Evolutionary conservation across 108 stramenopile species (phyloP), one percentile per base, ranked within the genome.

Genomic region (Heterococcus sp.): DNA sequence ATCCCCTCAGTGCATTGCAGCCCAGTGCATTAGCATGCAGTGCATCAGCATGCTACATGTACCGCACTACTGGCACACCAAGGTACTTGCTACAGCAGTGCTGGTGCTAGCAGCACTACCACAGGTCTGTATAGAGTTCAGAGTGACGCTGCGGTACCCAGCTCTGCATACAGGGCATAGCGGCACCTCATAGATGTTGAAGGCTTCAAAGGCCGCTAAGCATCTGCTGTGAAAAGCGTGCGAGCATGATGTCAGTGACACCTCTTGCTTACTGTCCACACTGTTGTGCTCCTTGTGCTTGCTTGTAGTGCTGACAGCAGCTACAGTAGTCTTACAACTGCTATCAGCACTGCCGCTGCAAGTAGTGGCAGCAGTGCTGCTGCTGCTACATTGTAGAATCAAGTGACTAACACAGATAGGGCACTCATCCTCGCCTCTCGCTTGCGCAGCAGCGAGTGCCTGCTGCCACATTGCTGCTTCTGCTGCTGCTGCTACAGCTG

Each of bases 111-210:
- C n/a, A n/a, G n/a, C n/a, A n/a, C n/a, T n/a, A n/a, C n/a, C n/a
- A n/a, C n/a, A n/a, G n/a, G n/a, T n/a, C n/a, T n/a, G n/a, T n/a
- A 58, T 58, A 21, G 46, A 14, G 21, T 58, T 8, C 46, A 58
- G 14, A 58, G 14, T 58, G n/a, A 78, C 66, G 35, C 78, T 78
- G 36, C 72, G 35, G 71, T 81, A 81, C 46, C 27, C 79, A 36
- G 67, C 71, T 2, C 79, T 72, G 33, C 79, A 81, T 27, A 81
- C 72, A 2, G 79, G 79, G 37, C 79, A 81, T 65, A 81, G 65
- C 32, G 64, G 79, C 37, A 81, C 79, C 66, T 81, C 79, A 38
- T 65, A 73, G 34, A 81, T 73, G 38, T 81, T 73, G 35, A 81
- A 81, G 0, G 35, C 72, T 21, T 81, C 79, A 65, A 81, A 73